Evolutionary conservation across 192 early-diverging fungal genomes (phyloP), one percentile per base, ranked within the genome.

Genomic region (Backusella luteola): DNA sequence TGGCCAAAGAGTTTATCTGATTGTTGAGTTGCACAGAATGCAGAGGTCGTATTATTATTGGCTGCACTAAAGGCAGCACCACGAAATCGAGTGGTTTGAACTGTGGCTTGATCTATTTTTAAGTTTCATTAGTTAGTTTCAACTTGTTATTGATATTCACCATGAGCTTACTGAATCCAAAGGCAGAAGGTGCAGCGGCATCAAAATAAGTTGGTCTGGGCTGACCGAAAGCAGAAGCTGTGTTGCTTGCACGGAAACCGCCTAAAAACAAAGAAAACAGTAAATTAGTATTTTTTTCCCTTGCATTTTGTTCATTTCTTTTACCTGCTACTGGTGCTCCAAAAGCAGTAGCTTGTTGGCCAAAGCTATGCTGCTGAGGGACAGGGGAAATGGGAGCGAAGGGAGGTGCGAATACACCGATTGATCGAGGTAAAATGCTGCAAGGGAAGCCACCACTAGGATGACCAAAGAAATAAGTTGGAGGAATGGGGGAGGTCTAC

Each of bases 151-250:
- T 15, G 11, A 15, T 44, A 44, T 44, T 12, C 15, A 44, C 26
- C 0, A 69, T 41, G 23, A 0, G 21, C 15, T 29, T 34, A 53
- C 15, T 34, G 14, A 7, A 23, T 9, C 42, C 42, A n/a, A 73
- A 78, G 3, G 53, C 34, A 11, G 39, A 39, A 12, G 73, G 81
- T 26, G 78, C 76, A 69, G 81, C 82, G 23, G 76, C 83, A 29
- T 79, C 81, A 34, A 87, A 87, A 0, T 79, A 87, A 34, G 79
- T 75, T 17, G 79, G 49, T 67, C 80, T 69, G 14, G 79, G 83
- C 68, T 83, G 73, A 23, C 70, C 59, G 26, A 77, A 69, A 29
- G 77, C 72, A 12, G 23, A 26, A 3, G 52, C 53, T 15, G 80
- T 66, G 4, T 59, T 59, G 39, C 26, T 36, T 21, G 66, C 14